These are phyloP conservation scores for Melocanna baccifera DNA, from an alignment of 176 grass and related monocot species.

Conservation along the genomic window DNA sequence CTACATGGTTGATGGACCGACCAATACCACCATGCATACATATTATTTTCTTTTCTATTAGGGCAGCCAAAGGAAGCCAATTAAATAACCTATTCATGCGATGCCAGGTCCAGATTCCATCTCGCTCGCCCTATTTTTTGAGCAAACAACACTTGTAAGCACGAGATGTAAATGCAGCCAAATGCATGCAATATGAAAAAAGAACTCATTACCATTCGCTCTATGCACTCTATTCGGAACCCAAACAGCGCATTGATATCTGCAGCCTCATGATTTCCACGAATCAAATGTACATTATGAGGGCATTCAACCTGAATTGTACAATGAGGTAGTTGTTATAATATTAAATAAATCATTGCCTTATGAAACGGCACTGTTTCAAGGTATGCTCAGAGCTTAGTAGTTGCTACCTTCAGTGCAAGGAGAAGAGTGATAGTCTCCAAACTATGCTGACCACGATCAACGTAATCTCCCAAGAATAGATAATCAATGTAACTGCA, in stretches of 20 bases:
- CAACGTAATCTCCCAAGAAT: constrained; percentile 98
- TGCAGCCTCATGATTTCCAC: constrained; percentile 97
- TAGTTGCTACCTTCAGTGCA: constrained; percentile 76
- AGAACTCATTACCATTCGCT: constrained; percentile 76
- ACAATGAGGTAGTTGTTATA: constrained; percentile 2
- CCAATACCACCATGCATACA: constrained; percentile 99
- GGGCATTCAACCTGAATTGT: constrained; percentile 86
- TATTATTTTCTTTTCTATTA: constrained; percentile 99
- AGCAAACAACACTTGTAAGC: constrained; percentile 28
- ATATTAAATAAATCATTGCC: constrained; percentile 2
- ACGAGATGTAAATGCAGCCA: background rate
- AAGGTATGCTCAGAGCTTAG: background rate
- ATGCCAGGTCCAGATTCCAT: constrained; percentile 99
- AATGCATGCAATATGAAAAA: constrained; percentile 17
- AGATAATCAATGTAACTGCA: constrained; percentile 98
- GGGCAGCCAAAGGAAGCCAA: constrained; percentile 92
- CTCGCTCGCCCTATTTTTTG: constrained; percentile 75
- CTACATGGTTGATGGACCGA: constrained; percentile 93
- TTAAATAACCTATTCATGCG: constrained; percentile 91
- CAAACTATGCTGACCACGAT: constrained; percentile 98
- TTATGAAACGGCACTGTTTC: background rate
- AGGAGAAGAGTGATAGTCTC: constrained; percentile 98
- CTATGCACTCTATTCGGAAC: constrained; percentile 97
- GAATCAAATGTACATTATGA: constrained; percentile 96
- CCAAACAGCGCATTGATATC: constrained; percentile 99